Evolutionary conservation across 1,139 yeast genomes (phyloP), one percentile per base, ranked within the genome.

Genomic region (Candida albicans): DNA sequence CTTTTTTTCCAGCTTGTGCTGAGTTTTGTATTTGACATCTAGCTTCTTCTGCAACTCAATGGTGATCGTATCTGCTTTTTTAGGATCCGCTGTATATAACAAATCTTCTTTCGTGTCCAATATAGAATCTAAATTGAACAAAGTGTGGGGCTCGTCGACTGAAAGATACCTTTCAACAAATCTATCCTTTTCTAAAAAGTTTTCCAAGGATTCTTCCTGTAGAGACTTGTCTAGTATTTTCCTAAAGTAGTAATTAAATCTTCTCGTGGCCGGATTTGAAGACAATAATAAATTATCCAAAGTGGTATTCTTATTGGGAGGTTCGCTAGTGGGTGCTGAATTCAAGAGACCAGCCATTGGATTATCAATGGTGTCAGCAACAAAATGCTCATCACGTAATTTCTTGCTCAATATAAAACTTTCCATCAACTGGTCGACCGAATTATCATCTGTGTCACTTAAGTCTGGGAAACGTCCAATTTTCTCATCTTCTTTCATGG

Each of bases 401-500:
- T 44, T 44, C 26, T 47, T 51, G 24, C 47, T 37, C 3, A 12
- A 34, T 7, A 51, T 45, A 27, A 49, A 46, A 10, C 43, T 35
- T 31, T 46, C 54, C 54, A 51, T 51, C 8, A 43, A 31, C 6
- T 37, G 35, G 36, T 47, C 54, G 1, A 35, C 37, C 4, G 31
- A 11, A 7, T 39, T 32, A 22, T 34, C 30, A 8, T 37, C 33
- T 1, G 32, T 11, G 8, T 43, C 41, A 6, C 43, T 38, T 39
- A 87, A 61, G 18, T 67, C 65, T 0, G 87, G 84, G 52, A 87
- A 85, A 37, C 70, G 70, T 12, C 86, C 81, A 11, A 77, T 66
- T 50, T 84, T 80, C 52, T 81, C 85, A 58, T 91, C 97, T 53
- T 89, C 96, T 29, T 77, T 75, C 61, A 79, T 87, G 1, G 97